phyloP scores from a whole-genome alignment of 148 eudicot genomes.

The Polygonum maritimum region DNA sequence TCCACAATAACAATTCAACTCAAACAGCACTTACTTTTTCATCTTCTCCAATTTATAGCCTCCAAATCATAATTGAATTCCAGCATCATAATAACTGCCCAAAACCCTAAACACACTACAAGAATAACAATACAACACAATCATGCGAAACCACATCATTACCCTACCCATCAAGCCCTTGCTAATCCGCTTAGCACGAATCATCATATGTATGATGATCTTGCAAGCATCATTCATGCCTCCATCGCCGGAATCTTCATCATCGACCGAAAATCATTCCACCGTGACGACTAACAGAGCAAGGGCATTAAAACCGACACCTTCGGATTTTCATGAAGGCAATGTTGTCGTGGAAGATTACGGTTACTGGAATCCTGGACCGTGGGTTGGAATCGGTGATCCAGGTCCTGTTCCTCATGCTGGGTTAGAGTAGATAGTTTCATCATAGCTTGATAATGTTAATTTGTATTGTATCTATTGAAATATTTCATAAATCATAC shows the following conservation, averaged over 20 bases:
- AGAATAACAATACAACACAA: neutral
- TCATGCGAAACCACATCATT: neutral
- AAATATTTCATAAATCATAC: neutral
- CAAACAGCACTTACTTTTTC: neutral
- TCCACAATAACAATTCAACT: neutral
- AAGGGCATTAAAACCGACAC: neutral
- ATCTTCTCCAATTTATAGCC: neutral
- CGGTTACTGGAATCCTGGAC: neutral
- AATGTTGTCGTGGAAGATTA: neutral
- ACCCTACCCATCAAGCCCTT: neutral
- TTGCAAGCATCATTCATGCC: neutral
- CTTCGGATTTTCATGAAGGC: neutral
- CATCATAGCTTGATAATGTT: neutral
- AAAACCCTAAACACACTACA: neutral
- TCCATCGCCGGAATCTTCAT: neutral
- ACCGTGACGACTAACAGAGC: neutral
- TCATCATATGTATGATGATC: neutral
- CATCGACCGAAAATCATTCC: neutral
- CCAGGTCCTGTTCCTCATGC: constrained; percentile 3
- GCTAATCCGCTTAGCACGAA: neutral
- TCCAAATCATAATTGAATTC: neutral
- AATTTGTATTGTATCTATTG: neutral
- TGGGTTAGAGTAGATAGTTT: neutral
- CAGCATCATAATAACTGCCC: neutral
- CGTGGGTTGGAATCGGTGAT: neutral